phyloP scores from a whole-genome alignment of 2,329 filamentous ascomycete genomes.

The Botrytis elliptica region DNA sequence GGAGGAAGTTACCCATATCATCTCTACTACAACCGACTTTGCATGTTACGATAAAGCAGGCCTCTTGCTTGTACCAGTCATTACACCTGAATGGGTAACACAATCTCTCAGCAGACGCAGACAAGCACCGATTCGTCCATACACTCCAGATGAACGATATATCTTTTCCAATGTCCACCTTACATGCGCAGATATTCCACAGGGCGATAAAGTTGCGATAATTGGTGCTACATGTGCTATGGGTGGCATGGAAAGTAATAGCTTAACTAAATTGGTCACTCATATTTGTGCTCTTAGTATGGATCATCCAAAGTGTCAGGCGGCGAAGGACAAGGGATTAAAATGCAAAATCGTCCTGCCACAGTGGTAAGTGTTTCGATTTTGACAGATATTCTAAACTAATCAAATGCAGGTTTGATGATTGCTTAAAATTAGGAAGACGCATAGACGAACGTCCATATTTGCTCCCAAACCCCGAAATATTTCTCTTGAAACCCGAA shows the following conservation, averaged over 20 bases:
- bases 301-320: slow-evolving; percentile 68
- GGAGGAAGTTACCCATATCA: slow-evolving; percentile 59
- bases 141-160: slow-evolving; percentile 85
- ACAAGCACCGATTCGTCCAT: slow-evolving; percentile 75
- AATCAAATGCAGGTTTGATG: slow-evolving; percentile 73
- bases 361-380: slow-evolving; percentile 64
- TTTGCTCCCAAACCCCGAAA: slow-evolving; percentile 78
- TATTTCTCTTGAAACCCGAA: slow-evolving; percentile 60
- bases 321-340: slow-evolving; percentile 62
- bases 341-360: slow-evolving; percentile 83
- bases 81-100: slow-evolving; percentile 78
- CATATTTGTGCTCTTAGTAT: slow-evolving; percentile 82
- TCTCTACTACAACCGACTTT: slow-evolving; percentile 83
- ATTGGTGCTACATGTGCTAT: slow-evolving; percentile 85
- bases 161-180: slow-evolving; percentile 86
- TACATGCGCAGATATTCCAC: slow-evolving; percentile 79
- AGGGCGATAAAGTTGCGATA: slow-evolving; percentile 87
- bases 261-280: slow-evolving; percentile 72
- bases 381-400: slow-evolving; percentile 25
- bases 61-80: slow-evolving; percentile 77
- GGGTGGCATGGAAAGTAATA: slow-evolving; percentile 76
- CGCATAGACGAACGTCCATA: slow-evolving; percentile 89
- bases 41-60: slow-evolving; percentile 76
- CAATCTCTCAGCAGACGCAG: slow-evolving; percentile 68
- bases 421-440: slow-evolving; percentile 89